Percentiles rank a stretch among this genome's conserved stretches.
Conservation (phyloP, 2,329 filamentous ascomycete species). For the Capronia epimyces region DNA sequence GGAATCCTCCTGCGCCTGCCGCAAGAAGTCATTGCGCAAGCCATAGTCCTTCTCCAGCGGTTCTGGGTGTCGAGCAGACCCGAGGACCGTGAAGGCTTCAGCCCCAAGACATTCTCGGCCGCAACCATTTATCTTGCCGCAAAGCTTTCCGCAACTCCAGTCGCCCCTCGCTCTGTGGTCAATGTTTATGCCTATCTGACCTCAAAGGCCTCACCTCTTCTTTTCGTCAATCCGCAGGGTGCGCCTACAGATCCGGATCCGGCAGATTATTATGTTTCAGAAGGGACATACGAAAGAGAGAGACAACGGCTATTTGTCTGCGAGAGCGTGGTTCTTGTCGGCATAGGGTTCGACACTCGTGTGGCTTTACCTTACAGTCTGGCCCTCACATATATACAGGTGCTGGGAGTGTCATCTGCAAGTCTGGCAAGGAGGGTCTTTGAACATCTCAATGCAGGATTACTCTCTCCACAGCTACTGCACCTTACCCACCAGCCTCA, state of each 20-base stretch:
- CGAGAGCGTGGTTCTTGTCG: conserved; percentile 70
- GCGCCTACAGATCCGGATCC: conserved; percentile 37
- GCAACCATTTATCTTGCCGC: conserved; percentile 73
- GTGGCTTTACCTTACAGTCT: conserved; percentile 81
- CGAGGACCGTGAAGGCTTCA: conserved; percentile 11
- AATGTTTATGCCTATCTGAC: conserved; percentile 81
- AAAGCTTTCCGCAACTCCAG: conserved; percentile 73
- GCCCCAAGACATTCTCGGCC: conserved; percentile 67
- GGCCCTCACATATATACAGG: conserved; percentile 86
- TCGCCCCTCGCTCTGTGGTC: conserved; percentile 71
- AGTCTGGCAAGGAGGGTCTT: conserved; percentile 61
- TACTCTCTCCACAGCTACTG: conserved; percentile 80
- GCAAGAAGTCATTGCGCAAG: conserved; percentile 78
- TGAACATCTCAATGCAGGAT: conserved; percentile 75
- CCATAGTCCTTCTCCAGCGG: conserved; percentile 73
- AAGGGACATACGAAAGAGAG: conserved; percentile 63
- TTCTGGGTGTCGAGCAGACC: conserved; percentile 35
- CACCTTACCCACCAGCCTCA: conserved; percentile 90
- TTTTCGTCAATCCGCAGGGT: conserved; percentile 36
- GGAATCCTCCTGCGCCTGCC: conserved; percentile 72
- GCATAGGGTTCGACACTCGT: conserved; percentile 75
- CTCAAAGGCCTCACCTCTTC: conserved; percentile 51
- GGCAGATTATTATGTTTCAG: conserved; percentile 62
- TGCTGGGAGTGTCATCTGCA: conserved; percentile 61
- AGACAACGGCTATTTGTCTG: conserved; percentile 62